phyloP scores from a whole-genome alignment of 345 rosid genomes.

The Salix arbutifolia region DNA sequence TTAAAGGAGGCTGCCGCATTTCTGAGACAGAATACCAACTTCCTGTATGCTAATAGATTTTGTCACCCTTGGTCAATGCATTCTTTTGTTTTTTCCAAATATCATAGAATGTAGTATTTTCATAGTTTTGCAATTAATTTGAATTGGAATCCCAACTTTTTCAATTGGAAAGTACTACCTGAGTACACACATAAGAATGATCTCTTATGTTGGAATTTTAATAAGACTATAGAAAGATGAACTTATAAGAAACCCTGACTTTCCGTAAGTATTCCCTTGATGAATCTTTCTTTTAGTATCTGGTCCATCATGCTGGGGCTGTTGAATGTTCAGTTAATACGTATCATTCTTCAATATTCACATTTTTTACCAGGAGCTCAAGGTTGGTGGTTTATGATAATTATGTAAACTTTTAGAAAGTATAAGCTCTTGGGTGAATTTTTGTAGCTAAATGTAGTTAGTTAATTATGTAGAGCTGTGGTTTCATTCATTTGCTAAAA shows the following conservation, averaged over 20 bases:
- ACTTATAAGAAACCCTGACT: not conserved
- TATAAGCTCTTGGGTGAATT: too few species aligned
- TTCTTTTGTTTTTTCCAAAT: slow-evolving; percentile 9
- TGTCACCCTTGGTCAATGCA: not conserved
- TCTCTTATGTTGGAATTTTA: not conserved
- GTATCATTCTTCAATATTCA: not conserved
- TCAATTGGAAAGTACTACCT: not conserved
- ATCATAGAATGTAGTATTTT: not conserved
- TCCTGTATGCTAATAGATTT: slow-evolving; percentile 55
- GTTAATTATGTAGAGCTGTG: too few species aligned
- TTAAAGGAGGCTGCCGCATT: slow-evolving; percentile 77
- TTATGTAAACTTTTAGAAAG: too few species aligned
- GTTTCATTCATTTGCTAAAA: not conserved
- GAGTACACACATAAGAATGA: not conserved
- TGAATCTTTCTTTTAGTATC: not conserved
- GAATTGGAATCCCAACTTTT: not conserved
- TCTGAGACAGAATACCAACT: slow-evolving; percentile 87
- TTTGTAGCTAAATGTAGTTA: too few species aligned
- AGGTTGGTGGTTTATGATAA: too few species aligned
- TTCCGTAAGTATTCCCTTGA: not conserved
- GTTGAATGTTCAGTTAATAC: not conserved
- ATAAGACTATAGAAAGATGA: not conserved
- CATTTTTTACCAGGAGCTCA: not conserved
- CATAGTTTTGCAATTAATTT: not conserved
- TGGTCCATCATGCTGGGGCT: not conserved